Base-by-base conservation (phyloP, 2,329 filamentous ascomycete genomes). In the Aciculosporium take region DNA sequence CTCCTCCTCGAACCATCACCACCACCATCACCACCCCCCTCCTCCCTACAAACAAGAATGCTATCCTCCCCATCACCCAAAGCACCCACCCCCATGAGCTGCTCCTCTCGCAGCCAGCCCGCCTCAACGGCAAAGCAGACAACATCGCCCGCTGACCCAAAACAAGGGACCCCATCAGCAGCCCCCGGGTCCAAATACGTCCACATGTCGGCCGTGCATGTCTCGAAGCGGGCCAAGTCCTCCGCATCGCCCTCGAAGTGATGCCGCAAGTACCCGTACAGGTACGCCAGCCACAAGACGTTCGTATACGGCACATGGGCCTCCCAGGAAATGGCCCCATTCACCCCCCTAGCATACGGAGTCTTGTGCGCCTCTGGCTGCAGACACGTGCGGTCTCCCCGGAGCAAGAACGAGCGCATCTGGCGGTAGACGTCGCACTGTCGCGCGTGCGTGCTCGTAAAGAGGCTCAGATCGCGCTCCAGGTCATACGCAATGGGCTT, bases 341-440 rank as follows among this genome's bases (percentile, higher is more conserved):
- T 60, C 28, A 67, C 51, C 1, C 65, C 66, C 13, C 53, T 48
- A 24, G 65, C 62, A 48, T 74, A 73, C 0, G 71, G 64, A 3
- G 53, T 63, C 37, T 57, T 56, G 54, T 75, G 70, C 3, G 58
- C 56, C 39, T 63, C 55, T 0, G 71, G 65, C 2, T 68, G 66
- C 4, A 74, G 59, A 45, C 66, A 71, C 3, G 61, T 58, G 12
- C 72, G 65, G 47, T 73, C 69, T 13, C 65, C 69, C 17, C 63
- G 63, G 18, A 74, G 55, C 7, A 76, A 53, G 45, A 73, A 74
- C 10, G 74, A 75, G 18, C 74, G 65, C 74, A 75, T 77, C 49
- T 72, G 73, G 10, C 76, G 66, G 54, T 81, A 81, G 6, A 77
- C 72, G 30, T 65, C 64, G 53, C 73, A 80, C 52, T 81, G 76